Conservation (phyloP, 495 filamentous ascomycete species). For the Daldinia childiae region DNA sequence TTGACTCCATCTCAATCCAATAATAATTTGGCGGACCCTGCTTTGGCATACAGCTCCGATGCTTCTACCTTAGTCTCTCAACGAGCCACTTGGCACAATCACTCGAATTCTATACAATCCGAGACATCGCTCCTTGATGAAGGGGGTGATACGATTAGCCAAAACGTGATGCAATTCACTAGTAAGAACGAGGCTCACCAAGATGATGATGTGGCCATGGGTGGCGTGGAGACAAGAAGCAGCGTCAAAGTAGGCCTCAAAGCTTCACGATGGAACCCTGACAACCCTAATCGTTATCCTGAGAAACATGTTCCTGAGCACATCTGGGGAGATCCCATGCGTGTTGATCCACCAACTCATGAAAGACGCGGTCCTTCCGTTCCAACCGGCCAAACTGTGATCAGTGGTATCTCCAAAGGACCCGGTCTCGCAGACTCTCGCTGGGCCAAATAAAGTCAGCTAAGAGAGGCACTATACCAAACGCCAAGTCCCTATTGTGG, state of each 20-base stretch:
- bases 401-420: conserved; percentile 26
- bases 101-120: background rate
- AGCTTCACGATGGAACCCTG: conserved; percentile 28
- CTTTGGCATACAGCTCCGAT: background rate
- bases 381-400: conserved; percentile 16
- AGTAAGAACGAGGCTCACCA: background rate
- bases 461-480: background rate
- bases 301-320: background rate
- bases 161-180: conserved; percentile 6
- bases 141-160: background rate
- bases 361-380: background rate
- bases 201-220: conserved; percentile 12
- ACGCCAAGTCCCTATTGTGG: background rate
- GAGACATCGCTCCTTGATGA: conserved; percentile 11
- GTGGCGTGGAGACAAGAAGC: background rate
- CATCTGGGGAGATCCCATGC: background rate
- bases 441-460: conserved; percentile 12
- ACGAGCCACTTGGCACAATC: no score
- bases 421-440: conserved; percentile 35
- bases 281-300: conserved; percentile 1
- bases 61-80: no score
- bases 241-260: background rate
- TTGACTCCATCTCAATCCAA: background rate
- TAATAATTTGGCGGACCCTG: background rate
- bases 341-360: background rate